Conservation (phyloP, 1,139 yeast genomes). For the Sugiyamaella xylanicola region DNA sequence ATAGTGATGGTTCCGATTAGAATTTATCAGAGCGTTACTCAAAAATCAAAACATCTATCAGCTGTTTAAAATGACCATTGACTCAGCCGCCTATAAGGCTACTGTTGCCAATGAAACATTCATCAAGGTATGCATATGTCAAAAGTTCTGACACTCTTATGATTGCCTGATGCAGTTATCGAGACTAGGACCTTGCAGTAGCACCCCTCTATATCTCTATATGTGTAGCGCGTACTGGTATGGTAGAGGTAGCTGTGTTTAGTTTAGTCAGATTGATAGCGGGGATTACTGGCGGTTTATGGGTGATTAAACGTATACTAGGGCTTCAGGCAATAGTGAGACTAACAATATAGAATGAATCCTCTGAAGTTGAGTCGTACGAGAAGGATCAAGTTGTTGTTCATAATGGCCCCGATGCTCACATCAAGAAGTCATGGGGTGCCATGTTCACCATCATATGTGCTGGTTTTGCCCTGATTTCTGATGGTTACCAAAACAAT, state of each 20-base stretch:
- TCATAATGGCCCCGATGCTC: not conserved
- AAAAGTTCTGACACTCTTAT: no score
- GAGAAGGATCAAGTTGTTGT: not conserved
- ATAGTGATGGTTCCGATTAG: not conserved
- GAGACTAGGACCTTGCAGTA: not conserved
- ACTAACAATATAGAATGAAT: not conserved
- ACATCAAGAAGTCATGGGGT: constrained; percentile 20
- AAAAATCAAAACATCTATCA: not conserved
- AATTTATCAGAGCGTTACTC: not conserved
- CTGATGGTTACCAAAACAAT: constrained; percentile 67
- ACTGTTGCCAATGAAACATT: not conserved
- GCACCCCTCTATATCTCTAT: no score
- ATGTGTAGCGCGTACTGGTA: no score
- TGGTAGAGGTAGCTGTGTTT: no score
- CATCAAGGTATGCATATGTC: constrained; percentile 7
- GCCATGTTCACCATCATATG: constrained; percentile 50
- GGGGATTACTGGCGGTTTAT: no score
- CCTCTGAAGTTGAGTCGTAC: not conserved
- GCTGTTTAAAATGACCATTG: constrained; percentile 1
- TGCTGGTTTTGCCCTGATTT: constrained; percentile 61
- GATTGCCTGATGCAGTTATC: not conserved
- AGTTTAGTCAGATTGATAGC: no score
- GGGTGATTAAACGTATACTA: no score
- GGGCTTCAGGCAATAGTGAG: no score
- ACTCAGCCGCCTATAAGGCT: constrained; percentile 10